Conservation (phyloP, 108 stramenopile genomes). For the Cyclotella choctawhatcheeana region DNA sequence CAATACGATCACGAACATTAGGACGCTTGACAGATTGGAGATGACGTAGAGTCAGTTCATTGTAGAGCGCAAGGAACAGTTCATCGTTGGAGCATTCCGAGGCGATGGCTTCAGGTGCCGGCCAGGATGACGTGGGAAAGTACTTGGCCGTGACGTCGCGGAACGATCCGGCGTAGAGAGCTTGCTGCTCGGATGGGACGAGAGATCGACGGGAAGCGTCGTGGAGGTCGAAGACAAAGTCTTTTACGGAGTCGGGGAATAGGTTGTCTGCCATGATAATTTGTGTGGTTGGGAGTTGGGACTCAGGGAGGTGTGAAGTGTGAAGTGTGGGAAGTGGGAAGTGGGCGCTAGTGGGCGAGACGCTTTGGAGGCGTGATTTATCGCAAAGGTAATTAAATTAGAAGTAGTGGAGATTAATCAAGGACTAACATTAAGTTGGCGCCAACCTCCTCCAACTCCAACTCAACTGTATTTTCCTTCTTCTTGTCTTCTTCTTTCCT, state of each 20-base stretch:
- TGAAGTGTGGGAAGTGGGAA: not conserved
- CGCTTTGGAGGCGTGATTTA: not conserved
- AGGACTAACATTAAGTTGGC: too few species aligned
- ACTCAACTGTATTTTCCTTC: too few species aligned
- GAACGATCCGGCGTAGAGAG: not conserved
- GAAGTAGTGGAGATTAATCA: too few species aligned
- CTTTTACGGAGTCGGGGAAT: conserved; percentile 79
- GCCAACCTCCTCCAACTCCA: too few species aligned
- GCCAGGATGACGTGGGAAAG: conserved; percentile 86
- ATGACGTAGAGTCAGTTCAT: conserved; percentile 87
- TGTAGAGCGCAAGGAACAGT: conserved; percentile 86
- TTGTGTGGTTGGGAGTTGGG: not conserved
- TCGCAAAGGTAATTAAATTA: too few species aligned
- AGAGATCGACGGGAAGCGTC: conserved; percentile 83
- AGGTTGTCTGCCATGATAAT: conserved; percentile 34
- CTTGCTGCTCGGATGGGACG: conserved; percentile 36
- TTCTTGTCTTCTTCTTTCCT: too few species aligned
- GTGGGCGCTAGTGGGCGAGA: not conserved
- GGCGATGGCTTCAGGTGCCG: conserved; percentile 77
- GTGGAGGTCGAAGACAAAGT: conserved; percentile 94
- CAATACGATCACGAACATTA: conserved; percentile 83
- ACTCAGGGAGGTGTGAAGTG: not conserved
- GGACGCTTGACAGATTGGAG: conserved; percentile 81
- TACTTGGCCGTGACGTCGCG: conserved; percentile 54
- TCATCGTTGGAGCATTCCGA: conserved; percentile 86